A percentile compares a stretch with the other conserved stretches of the same genome.
Conservation (phyloP, 1,284 basidiomycete genomes). For the Coniophora puteana region DNA sequence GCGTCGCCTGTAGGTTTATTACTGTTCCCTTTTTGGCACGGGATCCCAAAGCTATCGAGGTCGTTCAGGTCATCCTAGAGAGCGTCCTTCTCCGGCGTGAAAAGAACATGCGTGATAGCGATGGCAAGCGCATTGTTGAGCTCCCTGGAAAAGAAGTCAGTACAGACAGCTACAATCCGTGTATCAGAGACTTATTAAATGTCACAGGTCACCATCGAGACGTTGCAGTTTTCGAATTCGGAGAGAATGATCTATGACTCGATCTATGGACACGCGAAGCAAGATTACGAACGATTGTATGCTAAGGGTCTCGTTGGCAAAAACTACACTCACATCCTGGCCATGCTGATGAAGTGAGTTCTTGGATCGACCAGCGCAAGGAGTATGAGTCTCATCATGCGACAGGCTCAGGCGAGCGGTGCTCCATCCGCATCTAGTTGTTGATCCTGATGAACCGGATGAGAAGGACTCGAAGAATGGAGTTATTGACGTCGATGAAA, state of each 20-base stretch:
- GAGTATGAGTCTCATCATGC: conserved; percentile 8
- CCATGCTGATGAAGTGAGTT: conserved; percentile 83
- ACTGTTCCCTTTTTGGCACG: conserved; percentile 84
- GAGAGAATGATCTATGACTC: conserved; percentile 84
- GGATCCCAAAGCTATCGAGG: conserved; percentile 88
- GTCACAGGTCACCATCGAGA: conserved; percentile 62
- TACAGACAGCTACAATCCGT: background rate
- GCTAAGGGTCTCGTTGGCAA: conserved; percentile 77
- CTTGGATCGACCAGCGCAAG: background rate
- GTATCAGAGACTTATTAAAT: too few species aligned
- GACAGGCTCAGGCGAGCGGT: conserved; percentile 80
- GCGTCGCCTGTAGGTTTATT: conserved; percentile 59
- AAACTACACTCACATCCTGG: conserved; percentile 88
- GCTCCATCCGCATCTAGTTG: conserved; percentile 78
- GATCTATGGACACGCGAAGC: conserved; percentile 65
- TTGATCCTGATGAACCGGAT: conserved; percentile 44
- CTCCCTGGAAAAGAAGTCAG: conserved; percentile 81
- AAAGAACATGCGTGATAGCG: conserved; percentile 88
- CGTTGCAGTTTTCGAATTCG: conserved; percentile 69
- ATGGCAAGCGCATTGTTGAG: conserved; percentile 88
- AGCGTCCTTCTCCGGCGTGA: conserved; percentile 88
- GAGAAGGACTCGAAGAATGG: conserved; percentile 33
- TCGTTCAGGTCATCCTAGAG: conserved; percentile 91
- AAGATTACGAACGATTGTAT: conserved; percentile 71
- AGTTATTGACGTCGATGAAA: conserved; percentile 52